Base-by-base conservation (phyloP, 2,329 filamentous ascomycete species). In the Diaporthe australafricana region DNA sequence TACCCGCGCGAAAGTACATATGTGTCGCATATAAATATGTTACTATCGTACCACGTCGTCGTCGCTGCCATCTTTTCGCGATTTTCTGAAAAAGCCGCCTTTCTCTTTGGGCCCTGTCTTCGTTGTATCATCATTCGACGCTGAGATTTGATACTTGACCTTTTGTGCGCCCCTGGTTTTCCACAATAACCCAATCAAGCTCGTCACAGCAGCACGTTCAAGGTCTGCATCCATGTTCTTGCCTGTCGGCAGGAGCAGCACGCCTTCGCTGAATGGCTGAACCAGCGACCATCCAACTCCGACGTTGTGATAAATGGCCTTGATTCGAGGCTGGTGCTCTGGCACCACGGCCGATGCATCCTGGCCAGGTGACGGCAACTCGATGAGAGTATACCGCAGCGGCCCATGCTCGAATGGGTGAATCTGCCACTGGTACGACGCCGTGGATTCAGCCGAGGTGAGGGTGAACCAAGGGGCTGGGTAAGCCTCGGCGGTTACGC, bases 341-440 rank as follows among this genome's bases (percentile, higher is more conserved):
- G 30, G 27, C 22, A 30, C 16, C n/a, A 62, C 9, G 25, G 40
- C 56, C 38, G 56, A 62, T 45, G 17, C 38, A 16, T 30, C 25
- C 3, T 27, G 35, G 11, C 11, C 27, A 30, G 56, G 25, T 1
- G 25, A 32, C n/a, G 40, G 62, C 30, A 66, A 4, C n/a, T 55
- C 25, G 38, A 68, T 22, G 38, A 68, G 66, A 4, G 35, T 55
- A 32, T 68, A 68, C 8, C 22, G 50, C 2, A 53, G 30, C 35
- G 50, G 38, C 4, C 50, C 66, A 16, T 57, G n/a, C 22, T 68
- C 50, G 12, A 40, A 11, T 6, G 66, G 66, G 6, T 68, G 50
- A n/a, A 68, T 45, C 20, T 57, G 50, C 66, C 66, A 60, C 50
- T 68, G 50, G 30, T 62, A 30, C 14, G 38, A 30, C 2, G 38